A percentile compares a stretch with the other conserved stretches of the same genome.
Conservation (phyloP, 805 yeast genomes). For the Schwanniomyces yamadae region DNA sequence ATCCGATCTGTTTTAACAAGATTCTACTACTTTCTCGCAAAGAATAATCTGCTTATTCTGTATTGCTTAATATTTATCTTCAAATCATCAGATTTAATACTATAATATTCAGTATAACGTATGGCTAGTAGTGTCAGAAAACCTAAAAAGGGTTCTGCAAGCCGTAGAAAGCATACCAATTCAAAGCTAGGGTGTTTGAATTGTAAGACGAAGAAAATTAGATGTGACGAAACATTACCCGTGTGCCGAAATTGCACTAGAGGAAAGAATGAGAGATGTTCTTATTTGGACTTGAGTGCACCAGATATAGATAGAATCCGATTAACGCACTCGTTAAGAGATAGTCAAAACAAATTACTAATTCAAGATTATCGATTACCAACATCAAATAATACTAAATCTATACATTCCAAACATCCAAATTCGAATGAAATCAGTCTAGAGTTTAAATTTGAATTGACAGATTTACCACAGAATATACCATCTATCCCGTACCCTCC, state of each 20-base stretch:
- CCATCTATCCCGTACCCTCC: conserved; percentile 21
- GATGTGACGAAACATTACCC: conserved; percentile 32
- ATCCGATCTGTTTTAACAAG: no score
- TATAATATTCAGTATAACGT: no score
- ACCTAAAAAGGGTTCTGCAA: conserved; percentile 3
- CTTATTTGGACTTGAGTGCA: conserved; percentile 19
- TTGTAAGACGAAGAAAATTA: conserved; percentile 29
- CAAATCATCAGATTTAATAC: no score
- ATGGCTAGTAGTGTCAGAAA: no score
- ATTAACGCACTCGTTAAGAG: conserved; percentile 27
- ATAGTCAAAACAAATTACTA: conserved; percentile 25
- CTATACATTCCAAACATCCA: not conserved
- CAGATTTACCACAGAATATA: conserved; percentile 18
- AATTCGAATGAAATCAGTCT: conserved; percentile 6
- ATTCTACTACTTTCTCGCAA: no score
- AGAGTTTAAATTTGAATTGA: conserved; percentile 25
- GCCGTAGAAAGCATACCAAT: conserved; percentile 29
- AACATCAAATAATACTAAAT: conserved; percentile 13
- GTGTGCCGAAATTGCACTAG: conserved; percentile 25
- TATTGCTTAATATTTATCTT: no score
- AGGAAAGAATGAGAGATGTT: conserved; percentile 25
- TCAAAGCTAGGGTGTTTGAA: conserved; percentile 29
- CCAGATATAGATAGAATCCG: conserved; percentile 22
- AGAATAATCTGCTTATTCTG: no score
- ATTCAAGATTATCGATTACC: conserved; percentile 26